Conservation (phyloP, 1,284 basidiomycete genomes). For the Trichosporon ovoides region DNA sequence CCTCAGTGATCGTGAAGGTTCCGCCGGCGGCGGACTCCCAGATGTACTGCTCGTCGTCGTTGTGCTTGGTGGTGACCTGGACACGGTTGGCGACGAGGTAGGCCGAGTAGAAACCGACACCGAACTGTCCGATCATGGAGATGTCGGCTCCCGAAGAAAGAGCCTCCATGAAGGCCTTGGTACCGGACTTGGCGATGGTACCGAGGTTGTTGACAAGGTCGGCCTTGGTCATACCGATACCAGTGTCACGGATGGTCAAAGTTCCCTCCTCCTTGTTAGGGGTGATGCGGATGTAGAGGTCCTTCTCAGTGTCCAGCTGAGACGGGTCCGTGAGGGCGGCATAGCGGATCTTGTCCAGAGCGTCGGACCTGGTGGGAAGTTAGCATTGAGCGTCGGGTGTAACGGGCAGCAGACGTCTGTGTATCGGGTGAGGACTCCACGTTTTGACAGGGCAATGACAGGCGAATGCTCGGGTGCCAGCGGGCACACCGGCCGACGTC, state of each 20-base stretch:
- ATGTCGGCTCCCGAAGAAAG: slow-evolving; percentile 91
- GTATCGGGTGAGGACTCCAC: no score
- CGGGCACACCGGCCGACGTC: not conserved
- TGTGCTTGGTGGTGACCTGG: slow-evolving; percentile 98
- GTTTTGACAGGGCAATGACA: no score
- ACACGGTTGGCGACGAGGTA: slow-evolving; percentile 99
- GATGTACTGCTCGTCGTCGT: slow-evolving; percentile 99
- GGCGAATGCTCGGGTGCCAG: not conserved
- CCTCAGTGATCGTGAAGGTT: slow-evolving; percentile 97
- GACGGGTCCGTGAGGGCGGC: slow-evolving; percentile 85
- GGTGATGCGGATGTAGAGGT: slow-evolving; percentile 84
- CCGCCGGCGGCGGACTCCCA: slow-evolving; percentile 99
- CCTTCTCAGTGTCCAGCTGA: slow-evolving; percentile 79
- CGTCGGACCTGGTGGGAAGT: slow-evolving; percentile 60
- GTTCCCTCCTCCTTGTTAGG: slow-evolving; percentile 95
- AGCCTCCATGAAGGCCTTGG: slow-evolving; percentile 84
- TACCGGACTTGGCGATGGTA: slow-evolving; percentile 84
- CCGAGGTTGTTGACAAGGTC: slow-evolving; percentile 69
- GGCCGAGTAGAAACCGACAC: slow-evolving; percentile 99
- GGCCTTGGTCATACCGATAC: slow-evolving; percentile 95
- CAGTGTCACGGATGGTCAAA: slow-evolving; percentile 88
- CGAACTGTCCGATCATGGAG: slow-evolving; percentile 65
- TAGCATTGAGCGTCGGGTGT: not conserved
- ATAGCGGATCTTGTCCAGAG: slow-evolving; percentile 89
- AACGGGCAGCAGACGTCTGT: not conserved